Percentiles rank a stretch among this genome's conserved stretches.
Evolutionary conservation across 2,329 filamentous ascomycete genomes (phyloP).

Genomic region (Pseudogymnoascus sp.): DNA sequence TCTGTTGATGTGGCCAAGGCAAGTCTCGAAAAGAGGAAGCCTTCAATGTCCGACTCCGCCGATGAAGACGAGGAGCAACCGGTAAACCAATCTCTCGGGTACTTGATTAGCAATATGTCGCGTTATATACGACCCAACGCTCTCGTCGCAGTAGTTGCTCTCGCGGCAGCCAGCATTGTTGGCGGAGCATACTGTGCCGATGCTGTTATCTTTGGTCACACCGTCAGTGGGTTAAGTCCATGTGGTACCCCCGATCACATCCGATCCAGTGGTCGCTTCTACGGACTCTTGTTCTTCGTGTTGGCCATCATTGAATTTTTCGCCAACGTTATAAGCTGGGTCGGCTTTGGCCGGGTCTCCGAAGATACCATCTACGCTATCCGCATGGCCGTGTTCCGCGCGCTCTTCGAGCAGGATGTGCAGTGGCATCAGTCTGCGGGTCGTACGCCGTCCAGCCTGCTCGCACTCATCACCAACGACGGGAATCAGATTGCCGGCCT

Average conservation of each 20-base stretch:
- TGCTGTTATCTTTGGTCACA: slow-evolving; percentile 46
- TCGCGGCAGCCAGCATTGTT: slow-evolving; percentile 43
- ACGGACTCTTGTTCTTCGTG: slow-evolving; percentile 37
- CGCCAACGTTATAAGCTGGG: slow-evolving; percentile 51
- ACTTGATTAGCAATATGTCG: slow-evolving; percentile 9
- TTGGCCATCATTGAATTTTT: slow-evolving; percentile 51
- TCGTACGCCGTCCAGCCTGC: slow-evolving; percentile 50
- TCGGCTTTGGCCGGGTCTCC: slow-evolving; percentile 44
- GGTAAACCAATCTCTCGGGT: slow-evolving; percentile 13
- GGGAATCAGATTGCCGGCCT: slow-evolving; percentile 57
- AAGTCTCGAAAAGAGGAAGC: neutral
- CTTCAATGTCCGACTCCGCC: neutral
- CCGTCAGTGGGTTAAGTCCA: slow-evolving; percentile 41
- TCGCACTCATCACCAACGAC: slow-evolving; percentile 63
- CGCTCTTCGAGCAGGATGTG: slow-evolving; percentile 55
- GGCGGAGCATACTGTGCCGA: slow-evolving; percentile 45
- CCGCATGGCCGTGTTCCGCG: slow-evolving; percentile 53
- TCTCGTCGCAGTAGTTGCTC: slow-evolving; percentile 29
- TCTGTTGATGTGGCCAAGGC: neutral
- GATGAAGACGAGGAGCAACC: slow-evolving; percentile 12
- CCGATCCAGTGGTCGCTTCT: slow-evolving; percentile 26
- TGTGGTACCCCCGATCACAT: slow-evolving; percentile 27
- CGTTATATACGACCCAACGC: slow-evolving; percentile 13
- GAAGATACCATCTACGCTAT: slow-evolving; percentile 58
- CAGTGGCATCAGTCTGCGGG: slow-evolving; percentile 63